These are phyloP conservation scores for Pseudocercospora crystallina DNA, from an alignment of 2,329 filamentous ascomycete genomes.

Conservation along the genomic window DNA sequence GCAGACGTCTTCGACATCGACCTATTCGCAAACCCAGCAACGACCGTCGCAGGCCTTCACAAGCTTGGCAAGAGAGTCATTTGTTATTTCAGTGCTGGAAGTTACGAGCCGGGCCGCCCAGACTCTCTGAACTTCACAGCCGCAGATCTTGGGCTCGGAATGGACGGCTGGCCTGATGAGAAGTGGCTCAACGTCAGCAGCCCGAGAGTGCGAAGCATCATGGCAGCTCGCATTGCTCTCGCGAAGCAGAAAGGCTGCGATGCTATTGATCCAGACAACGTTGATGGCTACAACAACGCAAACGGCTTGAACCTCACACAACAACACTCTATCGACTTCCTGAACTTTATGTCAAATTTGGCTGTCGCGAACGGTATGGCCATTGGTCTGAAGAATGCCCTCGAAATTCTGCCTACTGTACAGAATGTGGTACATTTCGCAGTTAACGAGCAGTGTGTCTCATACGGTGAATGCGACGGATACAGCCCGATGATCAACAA, in stretches of 20 bases:
- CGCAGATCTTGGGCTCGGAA: conserved; percentile 56
- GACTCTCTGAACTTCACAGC: conserved; percentile 58
- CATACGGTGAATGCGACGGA: conserved; percentile 57
- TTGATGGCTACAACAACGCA: not conserved
- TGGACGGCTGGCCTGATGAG: conserved; percentile 67
- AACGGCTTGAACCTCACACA: conserved; percentile 53
- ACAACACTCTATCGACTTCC: conserved; percentile 57
- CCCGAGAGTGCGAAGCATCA: conserved; percentile 61
- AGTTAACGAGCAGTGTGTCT: not conserved
- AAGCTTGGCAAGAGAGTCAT: conserved; percentile 40
- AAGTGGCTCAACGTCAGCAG: conserved; percentile 63
- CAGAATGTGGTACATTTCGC: conserved; percentile 59
- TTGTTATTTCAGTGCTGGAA: conserved; percentile 73
- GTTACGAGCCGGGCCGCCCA: conserved; percentile 55
- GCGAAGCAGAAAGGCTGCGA: conserved; percentile 45
- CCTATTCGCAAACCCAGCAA: conserved; percentile 6
- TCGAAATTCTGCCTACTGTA: conserved; percentile 52
- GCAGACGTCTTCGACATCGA: conserved; percentile 11
- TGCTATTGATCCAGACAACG: not conserved
- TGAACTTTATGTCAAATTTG: conserved; percentile 60
- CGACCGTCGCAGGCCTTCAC: conserved; percentile 8
- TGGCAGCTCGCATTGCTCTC: conserved; percentile 59
- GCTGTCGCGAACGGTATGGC: conserved; percentile 57
- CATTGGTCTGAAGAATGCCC: conserved; percentile 68
- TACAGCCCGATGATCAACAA: conserved; percentile 60